Percentiles rank a stretch among this genome's conserved stretches.
Conservation (phyloP, 257 asterid species). For the Penstemon newberryi region DNA sequence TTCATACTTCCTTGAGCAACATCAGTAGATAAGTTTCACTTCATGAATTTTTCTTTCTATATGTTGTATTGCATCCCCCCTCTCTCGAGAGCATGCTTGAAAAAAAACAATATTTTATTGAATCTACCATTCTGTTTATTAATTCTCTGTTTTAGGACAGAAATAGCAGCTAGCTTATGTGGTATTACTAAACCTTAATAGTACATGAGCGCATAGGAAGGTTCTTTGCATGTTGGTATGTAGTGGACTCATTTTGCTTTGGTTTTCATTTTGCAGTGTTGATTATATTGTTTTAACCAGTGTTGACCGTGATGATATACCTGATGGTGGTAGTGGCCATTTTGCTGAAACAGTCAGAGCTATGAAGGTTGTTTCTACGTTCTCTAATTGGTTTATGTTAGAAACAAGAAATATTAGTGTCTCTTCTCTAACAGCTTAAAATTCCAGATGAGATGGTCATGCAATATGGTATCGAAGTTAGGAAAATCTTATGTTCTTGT, state of each 20-base stretch:
- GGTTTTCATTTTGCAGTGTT: constrained; percentile 56
- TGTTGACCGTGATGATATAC: constrained; percentile 93
- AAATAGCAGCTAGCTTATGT: constrained; percentile 8
- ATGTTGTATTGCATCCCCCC: background rate
- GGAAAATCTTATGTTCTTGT: no score
- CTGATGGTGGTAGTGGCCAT: constrained; percentile 97
- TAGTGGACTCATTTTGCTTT: constrained; percentile 22
- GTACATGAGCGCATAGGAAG: constrained; percentile 6
- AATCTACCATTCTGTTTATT: background rate
- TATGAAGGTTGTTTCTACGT: constrained; percentile 62
- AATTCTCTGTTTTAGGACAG: constrained; percentile 10
- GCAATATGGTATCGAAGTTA: no score
- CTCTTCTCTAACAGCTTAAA: no score
- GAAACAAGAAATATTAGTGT: no score
- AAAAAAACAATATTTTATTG: background rate
- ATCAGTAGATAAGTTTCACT: background rate
- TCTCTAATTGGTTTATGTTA: background rate
- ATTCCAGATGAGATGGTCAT: no score
- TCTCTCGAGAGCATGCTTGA: background rate
- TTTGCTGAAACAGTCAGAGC: constrained; percentile 92
- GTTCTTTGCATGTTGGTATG: constrained; percentile 9
- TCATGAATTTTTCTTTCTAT: background rate
- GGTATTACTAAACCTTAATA: constrained; percentile 8
- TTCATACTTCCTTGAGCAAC: background rate
- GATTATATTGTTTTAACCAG: constrained; percentile 96